A percentile compares a stretch with the other conserved stretches of the same genome.
These are phyloP conservation scores for Microthyrium microscopicum DNA, from an alignment of 2,329 filamentous ascomycete species.

Conservation along the genomic window DNA sequence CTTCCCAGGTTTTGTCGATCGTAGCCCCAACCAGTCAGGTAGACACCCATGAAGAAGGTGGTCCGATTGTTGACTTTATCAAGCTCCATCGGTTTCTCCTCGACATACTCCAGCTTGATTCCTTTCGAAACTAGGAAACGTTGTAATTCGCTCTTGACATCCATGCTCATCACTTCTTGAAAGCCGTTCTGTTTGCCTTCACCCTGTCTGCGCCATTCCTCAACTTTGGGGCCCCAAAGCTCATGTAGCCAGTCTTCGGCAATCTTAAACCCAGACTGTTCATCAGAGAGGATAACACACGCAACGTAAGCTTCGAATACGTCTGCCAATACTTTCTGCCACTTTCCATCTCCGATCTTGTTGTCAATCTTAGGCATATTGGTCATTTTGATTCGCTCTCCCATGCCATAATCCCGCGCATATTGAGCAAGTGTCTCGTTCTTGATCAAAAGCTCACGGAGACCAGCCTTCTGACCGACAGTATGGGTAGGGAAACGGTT, in stretches of 20 bases:
- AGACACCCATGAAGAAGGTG: conserved; percentile 46
- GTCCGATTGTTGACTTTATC: conserved; percentile 38
- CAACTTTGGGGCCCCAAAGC: conserved; percentile 54
- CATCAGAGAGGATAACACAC: conserved; percentile 54
- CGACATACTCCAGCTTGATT: conserved; percentile 32
- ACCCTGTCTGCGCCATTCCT: conserved; percentile 23
- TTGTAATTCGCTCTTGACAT: conserved; percentile 23
- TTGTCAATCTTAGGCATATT: conserved; percentile 15
- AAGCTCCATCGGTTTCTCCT: conserved; percentile 26
- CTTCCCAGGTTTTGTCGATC: conserved; percentile 42
- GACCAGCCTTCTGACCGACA: conserved; percentile 54
- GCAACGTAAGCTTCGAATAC: conserved; percentile 85
- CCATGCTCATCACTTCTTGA: conserved; percentile 11
- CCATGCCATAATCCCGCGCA: conserved; percentile 53
- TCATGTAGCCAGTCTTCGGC: conserved; percentile 55
- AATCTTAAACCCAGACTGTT: conserved; percentile 39
- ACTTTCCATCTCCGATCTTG: conserved; percentile 8
- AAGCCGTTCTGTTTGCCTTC: conserved; percentile 14
- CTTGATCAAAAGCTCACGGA: conserved; percentile 64
- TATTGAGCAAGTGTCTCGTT: conserved; percentile 63
- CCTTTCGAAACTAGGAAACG: conserved; percentile 19
- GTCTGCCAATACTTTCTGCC: conserved; percentile 62
- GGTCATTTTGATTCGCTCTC: conserved; percentile 39
- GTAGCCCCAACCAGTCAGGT: conserved; percentile 53
- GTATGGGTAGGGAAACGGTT: conserved; percentile 48